Percentiles rank a stretch among this genome's conserved stretches.
Conservation (phyloP, 257 asterid species). For the Capsicum rhomboideum region DNA sequence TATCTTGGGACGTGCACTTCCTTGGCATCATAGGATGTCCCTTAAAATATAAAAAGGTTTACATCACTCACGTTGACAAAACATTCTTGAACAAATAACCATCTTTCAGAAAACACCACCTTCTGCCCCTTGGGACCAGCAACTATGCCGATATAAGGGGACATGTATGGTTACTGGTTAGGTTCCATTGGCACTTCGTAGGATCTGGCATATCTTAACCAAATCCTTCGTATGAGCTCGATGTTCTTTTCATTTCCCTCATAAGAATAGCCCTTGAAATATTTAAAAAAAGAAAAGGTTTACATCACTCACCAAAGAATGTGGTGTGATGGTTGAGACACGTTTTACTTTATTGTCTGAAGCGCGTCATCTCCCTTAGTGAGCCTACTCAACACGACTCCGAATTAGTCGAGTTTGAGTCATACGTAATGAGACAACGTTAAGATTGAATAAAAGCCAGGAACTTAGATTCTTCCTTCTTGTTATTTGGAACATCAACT, state of each 20-base stretch:
- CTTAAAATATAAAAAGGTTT: not conserved
- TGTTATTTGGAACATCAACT: not conserved
- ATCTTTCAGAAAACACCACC: too few species aligned
- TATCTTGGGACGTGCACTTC: not conserved
- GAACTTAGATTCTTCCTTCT: not conserved
- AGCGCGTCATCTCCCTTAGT: not conserved
- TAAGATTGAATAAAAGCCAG: not conserved
- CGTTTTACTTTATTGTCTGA: not conserved
- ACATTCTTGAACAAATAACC: too few species aligned
- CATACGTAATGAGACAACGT: not conserved
- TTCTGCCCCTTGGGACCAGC: too few species aligned
- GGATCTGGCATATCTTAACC: too few species aligned
- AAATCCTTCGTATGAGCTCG: too few species aligned
- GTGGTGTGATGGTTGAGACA: not conserved
- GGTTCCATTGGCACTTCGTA: too few species aligned
- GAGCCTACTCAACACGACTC: too few species aligned
- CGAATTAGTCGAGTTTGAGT: not conserved
- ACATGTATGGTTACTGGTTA: too few species aligned
- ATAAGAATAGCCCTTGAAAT: not conserved
- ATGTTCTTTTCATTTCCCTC: too few species aligned
- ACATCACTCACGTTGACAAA: too few species aligned
- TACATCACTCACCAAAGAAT: not conserved
- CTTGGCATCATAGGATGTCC: not conserved
- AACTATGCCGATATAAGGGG: too few species aligned
- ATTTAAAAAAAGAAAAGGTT: not conserved